phyloP scores from a whole-genome alignment of 1,284 basidiomycete species.

The Sphagnurus paluster region DNA sequence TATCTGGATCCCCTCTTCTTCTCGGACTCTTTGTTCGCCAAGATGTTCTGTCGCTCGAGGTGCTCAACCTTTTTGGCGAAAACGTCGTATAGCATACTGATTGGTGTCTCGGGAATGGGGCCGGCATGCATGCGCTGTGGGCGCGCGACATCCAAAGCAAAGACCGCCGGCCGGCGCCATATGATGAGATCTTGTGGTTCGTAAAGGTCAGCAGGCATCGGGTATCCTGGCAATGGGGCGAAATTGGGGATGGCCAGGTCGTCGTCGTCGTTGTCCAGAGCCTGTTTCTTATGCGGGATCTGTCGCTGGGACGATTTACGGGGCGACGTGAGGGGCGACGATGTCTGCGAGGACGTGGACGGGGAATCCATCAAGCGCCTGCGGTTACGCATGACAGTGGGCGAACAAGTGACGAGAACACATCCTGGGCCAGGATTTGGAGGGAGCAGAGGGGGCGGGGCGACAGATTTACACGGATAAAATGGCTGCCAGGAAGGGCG shows the following conservation, averaged over 20 bases:
- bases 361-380: background rate
- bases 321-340: slow-evolving; percentile 8
- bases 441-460: slow-evolving; percentile 17
- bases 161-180: slow-evolving; percentile 15
- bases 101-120: slow-evolving; percentile 12
- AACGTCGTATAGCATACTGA: slow-evolving; percentile 24
- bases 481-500: slow-evolving; percentile 23
- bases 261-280: slow-evolving; percentile 10
- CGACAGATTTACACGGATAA: slow-evolving; percentile 8
- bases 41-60: slow-evolving; percentile 11
- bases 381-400: slow-evolving; percentile 5
- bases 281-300: slow-evolving; percentile 7
- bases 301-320: slow-evolving; percentile 18
- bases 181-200: slow-evolving; percentile 15
- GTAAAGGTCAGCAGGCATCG: background rate
- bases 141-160: slow-evolving; percentile 19
- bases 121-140: slow-evolving; percentile 18
- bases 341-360: slow-evolving; percentile 4
- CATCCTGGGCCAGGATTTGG: slow-evolving; percentile 14
- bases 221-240: slow-evolving; percentile 12
- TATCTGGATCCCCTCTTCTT: too few relatives aligned
- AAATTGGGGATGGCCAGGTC: slow-evolving; percentile 18
- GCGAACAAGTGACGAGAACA: slow-evolving; percentile 12
- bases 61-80: slow-evolving; percentile 22
- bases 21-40: too few relatives aligned